Percentiles rank a stretch among this genome's conserved stretches.
Evolutionary conservation across 331 rosid genomes (phyloP).

Genomic region (Prunus yedoensis): DNA sequence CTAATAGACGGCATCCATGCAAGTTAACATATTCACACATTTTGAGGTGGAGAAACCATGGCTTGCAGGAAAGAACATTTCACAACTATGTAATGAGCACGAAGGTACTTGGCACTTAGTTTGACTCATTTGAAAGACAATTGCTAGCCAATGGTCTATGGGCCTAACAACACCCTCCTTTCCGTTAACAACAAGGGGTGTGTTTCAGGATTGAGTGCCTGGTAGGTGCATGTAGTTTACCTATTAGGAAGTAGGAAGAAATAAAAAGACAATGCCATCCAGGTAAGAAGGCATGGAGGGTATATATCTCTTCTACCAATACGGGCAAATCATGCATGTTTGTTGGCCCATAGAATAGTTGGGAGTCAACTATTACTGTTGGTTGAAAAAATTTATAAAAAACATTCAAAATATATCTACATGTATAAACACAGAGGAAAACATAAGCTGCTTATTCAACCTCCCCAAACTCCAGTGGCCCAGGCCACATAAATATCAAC

Average conservation of each 20-base stretch:
- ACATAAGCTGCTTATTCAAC: no score
- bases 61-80: background rate
- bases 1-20: background rate
- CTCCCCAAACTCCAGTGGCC: no score
- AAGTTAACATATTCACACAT: background rate
- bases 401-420: no score
- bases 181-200: background rate
- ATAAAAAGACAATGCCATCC: background rate
- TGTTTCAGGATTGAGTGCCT: background rate
- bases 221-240: background rate
- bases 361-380: no score
- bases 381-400: no score
- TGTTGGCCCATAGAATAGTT: no score
- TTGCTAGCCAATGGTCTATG: background rate
- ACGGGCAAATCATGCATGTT: no score
- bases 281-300: background rate
- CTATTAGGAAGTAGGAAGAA: background rate
- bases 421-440: no score
- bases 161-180: background rate
- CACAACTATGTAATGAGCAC: background rate
- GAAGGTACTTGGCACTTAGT: background rate
- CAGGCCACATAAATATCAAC: no score
- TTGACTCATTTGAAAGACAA: background rate
- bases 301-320: no score
- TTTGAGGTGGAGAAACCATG: background rate